These are phyloP conservation scores for Anthracocystis panici-leucophaei DNA, from an alignment of 1,284 basidiomycete genomes.

Conservation along the genomic window DNA sequence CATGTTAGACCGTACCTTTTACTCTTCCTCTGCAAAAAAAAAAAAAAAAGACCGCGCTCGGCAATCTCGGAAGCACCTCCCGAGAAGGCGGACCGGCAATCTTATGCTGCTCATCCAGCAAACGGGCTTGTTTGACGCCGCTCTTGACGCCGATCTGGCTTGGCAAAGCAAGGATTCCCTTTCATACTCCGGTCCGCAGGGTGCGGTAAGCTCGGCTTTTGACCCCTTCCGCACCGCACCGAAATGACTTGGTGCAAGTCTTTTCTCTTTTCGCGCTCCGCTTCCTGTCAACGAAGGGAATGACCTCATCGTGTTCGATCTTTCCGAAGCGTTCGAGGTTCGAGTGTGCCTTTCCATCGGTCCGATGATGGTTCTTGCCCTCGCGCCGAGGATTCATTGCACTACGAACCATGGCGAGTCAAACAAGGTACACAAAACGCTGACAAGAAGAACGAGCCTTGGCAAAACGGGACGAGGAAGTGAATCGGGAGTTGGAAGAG, in stretches of 20 bases:
- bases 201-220: background rate
- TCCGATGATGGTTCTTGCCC: background rate
- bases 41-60: background rate
- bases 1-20: background rate
- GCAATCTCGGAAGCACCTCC: slow-evolving; percentile 1
- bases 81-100: background rate
- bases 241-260: too few species aligned
- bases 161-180: background rate
- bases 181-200: slow-evolving; percentile 12
- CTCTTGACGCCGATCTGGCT: slow-evolving; percentile 1
- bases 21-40: background rate
- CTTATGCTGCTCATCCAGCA: background rate
- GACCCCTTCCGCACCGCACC: background rate
- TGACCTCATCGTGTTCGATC: slow-evolving; percentile 5
- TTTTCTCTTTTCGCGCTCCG: background rate
- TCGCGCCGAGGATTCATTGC: too few species aligned
- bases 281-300: background rate
- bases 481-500: slow-evolving; percentile 22
- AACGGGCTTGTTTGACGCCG: slow-evolving; percentile 1
- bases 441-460: too few species aligned
- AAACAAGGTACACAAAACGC: too few species aligned
- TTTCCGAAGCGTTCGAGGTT: background rate
- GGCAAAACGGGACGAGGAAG: slow-evolving; percentile 12
- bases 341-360: background rate
- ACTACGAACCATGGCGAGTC: too few species aligned